Evolutionary conservation across 2,329 filamentous ascomycete genomes (phyloP).

Genomic region (Verticillium klebahnii): DNA sequence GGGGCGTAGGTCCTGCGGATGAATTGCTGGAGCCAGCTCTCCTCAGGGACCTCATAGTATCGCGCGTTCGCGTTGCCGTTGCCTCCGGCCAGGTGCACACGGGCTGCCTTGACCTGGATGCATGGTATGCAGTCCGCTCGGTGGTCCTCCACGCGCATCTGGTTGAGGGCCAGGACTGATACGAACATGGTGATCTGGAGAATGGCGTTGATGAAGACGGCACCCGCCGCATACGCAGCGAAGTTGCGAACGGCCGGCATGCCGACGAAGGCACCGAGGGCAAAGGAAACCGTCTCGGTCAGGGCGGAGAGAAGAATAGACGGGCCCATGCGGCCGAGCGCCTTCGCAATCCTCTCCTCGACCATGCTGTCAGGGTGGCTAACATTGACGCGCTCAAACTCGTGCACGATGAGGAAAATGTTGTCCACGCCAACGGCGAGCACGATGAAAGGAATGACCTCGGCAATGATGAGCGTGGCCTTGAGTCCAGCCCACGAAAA

Average conservation of each 20-base stretch:
- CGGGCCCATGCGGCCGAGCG: slow-evolving; percentile 93
- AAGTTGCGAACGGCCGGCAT: slow-evolving; percentile 99
- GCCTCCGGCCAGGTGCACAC: slow-evolving; percentile 58
- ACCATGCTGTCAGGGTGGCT: slow-evolving; percentile 87
- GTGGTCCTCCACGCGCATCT: slow-evolving; percentile 81
- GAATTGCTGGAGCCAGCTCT: slow-evolving; percentile 78
- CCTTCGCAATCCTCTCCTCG: slow-evolving; percentile 77
- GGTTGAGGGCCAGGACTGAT: slow-evolving; percentile 85
- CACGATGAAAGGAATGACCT: slow-evolving; percentile 97
- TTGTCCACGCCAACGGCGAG: slow-evolving; percentile 97
- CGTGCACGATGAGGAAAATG: slow-evolving; percentile 97
- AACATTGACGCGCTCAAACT: slow-evolving; percentile 91
- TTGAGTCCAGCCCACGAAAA: slow-evolving; percentile 92
- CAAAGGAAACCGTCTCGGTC: slow-evolving; percentile 91
- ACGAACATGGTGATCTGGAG: slow-evolving; percentile 97
- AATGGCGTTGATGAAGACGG: slow-evolving; percentile 95
- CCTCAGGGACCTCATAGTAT: slow-evolving; percentile 72
- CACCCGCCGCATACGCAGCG: slow-evolving; percentile 91
- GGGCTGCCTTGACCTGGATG: slow-evolving; percentile 71
- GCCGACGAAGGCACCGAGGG: slow-evolving; percentile 85
- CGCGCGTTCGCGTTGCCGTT: slow-evolving; percentile 56
- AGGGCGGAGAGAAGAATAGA: slow-evolving; percentile 94
- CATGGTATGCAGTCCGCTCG: slow-evolving; percentile 92
- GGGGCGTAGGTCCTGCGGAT: slow-evolving; percentile 90
- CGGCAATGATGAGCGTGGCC: slow-evolving; percentile 94